Evolutionary conservation across 2,329 filamentous ascomycete genomes (phyloP).

Genomic region (Lachnum nothofagi): DNA sequence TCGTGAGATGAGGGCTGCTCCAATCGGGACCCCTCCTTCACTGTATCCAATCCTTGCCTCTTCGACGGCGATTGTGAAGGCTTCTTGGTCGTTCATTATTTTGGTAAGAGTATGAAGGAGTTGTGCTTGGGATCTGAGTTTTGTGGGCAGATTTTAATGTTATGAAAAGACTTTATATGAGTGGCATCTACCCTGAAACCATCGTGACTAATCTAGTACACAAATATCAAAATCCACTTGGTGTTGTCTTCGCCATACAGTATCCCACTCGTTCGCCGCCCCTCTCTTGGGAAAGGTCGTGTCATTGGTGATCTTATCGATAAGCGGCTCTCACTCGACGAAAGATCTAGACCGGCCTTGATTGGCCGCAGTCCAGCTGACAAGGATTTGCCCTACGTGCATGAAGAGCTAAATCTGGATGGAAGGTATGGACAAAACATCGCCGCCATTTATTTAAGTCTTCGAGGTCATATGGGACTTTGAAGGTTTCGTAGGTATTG

Average conservation of each 20-base stretch:
- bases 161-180: neutral
- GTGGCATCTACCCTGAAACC: too few species aligned
- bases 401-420: conserved; percentile 4
- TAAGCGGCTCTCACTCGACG: neutral
- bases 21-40: conserved; percentile 50
- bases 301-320: conserved; percentile 4
- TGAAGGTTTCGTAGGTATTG: too few species aligned
- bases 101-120: neutral
- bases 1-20: conserved; percentile 57
- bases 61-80: conserved; percentile 42
- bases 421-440: neutral
- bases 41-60: conserved; percentile 42
- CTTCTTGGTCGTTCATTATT: conserved; percentile 39
- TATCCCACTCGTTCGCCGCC: neutral
- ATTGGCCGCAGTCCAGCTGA: neutral
- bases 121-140: too few species aligned
- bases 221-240: neutral
- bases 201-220: neutral
- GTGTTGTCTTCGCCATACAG: neutral
- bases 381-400: conserved; percentile 2
- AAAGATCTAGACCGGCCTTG: neutral
- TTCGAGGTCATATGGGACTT: too few species aligned
- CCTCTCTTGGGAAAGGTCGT: neutral
- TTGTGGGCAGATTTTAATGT: neutral
- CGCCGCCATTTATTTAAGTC: too few species aligned